These are phyloP conservation scores for Chlamydomonas asymmetrica DNA, from an alignment of 139 green algal genomes.

Conservation along the genomic window DNA sequence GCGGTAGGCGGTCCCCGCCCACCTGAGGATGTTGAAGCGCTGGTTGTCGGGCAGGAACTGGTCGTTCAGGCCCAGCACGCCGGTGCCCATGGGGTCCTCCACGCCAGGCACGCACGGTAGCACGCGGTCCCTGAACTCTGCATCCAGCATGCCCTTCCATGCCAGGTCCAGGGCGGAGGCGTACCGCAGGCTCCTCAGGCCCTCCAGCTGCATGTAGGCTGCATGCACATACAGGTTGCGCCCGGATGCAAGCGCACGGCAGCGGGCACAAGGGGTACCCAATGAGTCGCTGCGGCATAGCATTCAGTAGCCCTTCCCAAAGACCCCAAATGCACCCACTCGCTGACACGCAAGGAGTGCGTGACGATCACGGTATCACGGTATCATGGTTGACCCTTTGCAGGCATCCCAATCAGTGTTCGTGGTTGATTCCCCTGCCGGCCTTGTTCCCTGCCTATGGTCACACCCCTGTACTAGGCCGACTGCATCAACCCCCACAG, in stretches of 20 bases:
- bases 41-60: constrained; percentile 15
- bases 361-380: neutral
- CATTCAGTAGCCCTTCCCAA: neutral
- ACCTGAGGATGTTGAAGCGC: constrained; percentile 4
- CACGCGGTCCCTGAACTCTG: constrained; percentile 24
- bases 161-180: constrained; percentile 55
- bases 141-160: constrained; percentile 31
- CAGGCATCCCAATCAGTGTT: neutral
- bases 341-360: neutral
- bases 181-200: constrained; percentile 41
- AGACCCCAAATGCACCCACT: constrained; percentile 12
- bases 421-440: neutral
- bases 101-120: constrained; percentile 20
- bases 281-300: neutral
- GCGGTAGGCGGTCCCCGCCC: neutral
- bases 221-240: neutral
- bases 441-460: neutral
- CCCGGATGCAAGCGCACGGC: neutral
- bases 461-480: neutral
- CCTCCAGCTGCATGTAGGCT: constrained; percentile 22
- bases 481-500: neutral
- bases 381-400: neutral
- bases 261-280: neutral
- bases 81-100: constrained; percentile 9
- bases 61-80: constrained; percentile 25